Evolutionary conservation across 768 basidiomycete genomes (phyloP), one percentile per base, ranked within the genome.

Genomic region (Inosperma sp.): DNA sequence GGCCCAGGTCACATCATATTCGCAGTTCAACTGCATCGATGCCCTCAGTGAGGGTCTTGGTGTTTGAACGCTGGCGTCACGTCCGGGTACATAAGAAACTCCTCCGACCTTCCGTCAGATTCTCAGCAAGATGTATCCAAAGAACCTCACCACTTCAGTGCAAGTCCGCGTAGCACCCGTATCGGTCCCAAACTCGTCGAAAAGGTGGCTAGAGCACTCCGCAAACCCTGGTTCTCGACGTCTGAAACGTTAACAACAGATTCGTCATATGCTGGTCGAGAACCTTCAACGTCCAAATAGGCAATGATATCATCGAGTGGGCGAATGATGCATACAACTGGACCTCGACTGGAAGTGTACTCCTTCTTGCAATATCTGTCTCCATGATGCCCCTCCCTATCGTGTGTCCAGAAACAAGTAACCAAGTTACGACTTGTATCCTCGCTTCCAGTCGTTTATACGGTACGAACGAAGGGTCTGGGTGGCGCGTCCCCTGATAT

Each of bases 1-100:
- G 69, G 76, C 4, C 76, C 75, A 14, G 71, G 74, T 0, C 83
- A 92, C 66, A 76, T 97, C 48, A 80, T 98, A 64, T 96, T 17
- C 95, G 96, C 3, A 95, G 96, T 4, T 95, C 95, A 1, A 83
- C 97, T 51, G 91, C 97, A 23, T 95, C 98, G 68, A 88, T 83
- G 0, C 77, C 83, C 1, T 77, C 73, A 34, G 87, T 90, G 10
- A 75, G 94, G 25, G 74, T 86, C 14, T 61, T 89, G 4, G 73
- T 99, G 52, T 77, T 83, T 65, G 67, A 74, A 13, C 93, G 88
- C 64, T n/a, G 75, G 74, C 25, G 69, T 67, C 26, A 72, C 65
- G 17, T 72, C 72, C 21, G 88, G 89, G n/a, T n/a, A n/a, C n/a
- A n/a, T n/a, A 98, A 98, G 71, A 93, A 92, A 0, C 93, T 89